Evolutionary conservation across 78 protist genomes (phyloP).

Genomic region (Dictyostelium firmibasis): DNA sequence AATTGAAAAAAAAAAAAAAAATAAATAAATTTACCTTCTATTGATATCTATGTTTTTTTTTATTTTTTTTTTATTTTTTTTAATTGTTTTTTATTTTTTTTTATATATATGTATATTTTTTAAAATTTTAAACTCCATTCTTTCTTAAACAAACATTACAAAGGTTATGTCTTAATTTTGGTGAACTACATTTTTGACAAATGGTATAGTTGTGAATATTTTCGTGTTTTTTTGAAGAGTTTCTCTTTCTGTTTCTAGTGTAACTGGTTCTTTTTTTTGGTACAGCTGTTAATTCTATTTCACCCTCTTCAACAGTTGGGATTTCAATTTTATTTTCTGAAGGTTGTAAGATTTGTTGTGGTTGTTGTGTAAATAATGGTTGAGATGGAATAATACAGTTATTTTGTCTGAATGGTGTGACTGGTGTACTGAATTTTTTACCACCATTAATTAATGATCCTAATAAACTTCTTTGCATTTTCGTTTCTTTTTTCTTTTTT

Average conservation of each 20-base stretch:
- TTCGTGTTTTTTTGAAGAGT: conserved; percentile 62
- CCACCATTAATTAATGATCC: not conserved
- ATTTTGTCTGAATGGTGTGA: not conserved
- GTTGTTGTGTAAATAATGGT: not conserved
- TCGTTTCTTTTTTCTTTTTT: not conserved
- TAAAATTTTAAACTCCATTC: not conserved
- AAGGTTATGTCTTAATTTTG: conserved; percentile 54
- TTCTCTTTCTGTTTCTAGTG: conserved; percentile 72
- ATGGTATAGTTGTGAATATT: conserved; percentile 66
- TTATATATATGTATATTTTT: not conserved
- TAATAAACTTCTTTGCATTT: not conserved
- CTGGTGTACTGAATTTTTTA: not conserved
- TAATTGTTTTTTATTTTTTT: not conserved
- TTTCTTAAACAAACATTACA: conserved; percentile 53
- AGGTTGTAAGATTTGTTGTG: not conserved
- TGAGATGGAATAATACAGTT: not conserved
- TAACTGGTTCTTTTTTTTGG: conserved; percentile 60
- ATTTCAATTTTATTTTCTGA: not conserved
- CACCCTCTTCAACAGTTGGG: conserved; percentile 3
- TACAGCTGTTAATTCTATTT: conserved; percentile 65
- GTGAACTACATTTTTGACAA: conserved; percentile 58
- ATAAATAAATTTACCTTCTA: too few relatives aligned
- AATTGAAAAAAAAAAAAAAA: too few relatives aligned
- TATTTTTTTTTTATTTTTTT: not conserved
- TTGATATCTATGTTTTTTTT: too few relatives aligned